Evolutionary conservation across 495 filamentous ascomycete species (phyloP).

Genomic region (Lichenothelia convexa): DNA sequence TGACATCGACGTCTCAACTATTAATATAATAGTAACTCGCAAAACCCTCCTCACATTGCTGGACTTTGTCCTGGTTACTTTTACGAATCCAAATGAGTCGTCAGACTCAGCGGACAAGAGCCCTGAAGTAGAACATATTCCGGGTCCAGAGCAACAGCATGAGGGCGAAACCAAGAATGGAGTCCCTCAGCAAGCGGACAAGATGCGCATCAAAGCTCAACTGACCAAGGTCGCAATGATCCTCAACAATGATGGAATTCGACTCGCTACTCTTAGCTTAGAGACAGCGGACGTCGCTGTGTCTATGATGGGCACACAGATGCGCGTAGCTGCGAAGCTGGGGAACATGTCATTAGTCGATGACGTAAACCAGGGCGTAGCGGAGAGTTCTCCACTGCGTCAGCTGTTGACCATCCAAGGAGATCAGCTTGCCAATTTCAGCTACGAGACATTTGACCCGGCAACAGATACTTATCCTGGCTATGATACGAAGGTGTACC

Average conservation of each 20-base stretch:
- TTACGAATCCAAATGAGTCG: conserved; percentile 52
- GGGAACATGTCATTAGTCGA: conserved; percentile 79
- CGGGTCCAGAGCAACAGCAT: conserved; percentile 8
- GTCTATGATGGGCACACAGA: conserved; percentile 63
- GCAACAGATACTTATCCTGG: conserved; percentile 62
- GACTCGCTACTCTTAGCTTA: conserved; percentile 79
- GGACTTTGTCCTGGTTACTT: conserved; percentile 90
- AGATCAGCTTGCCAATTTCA: conserved; percentile 91
- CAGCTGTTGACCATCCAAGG: conserved; percentile 87
- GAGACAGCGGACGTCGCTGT: conserved; percentile 81
- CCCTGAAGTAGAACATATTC: conserved; percentile 20
- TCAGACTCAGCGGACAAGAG: conserved; percentile 13
- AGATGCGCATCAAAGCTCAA: conserved; percentile 73
- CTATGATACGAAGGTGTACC: conserved; percentile 79
- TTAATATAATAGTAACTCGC: conserved; percentile 85
- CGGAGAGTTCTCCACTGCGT: conserved; percentile 59
- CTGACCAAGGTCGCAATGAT: conserved; percentile 85
- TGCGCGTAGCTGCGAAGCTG: conserved; percentile 71
- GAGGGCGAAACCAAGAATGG: conserved; percentile 18
- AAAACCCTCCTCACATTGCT: conserved; percentile 87
- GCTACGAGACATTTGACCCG: conserved; percentile 85
- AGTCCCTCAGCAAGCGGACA: conserved; percentile 24
- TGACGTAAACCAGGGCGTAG: conserved; percentile 83
- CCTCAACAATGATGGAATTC: conserved; percentile 95
- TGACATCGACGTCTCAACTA: conserved; percentile 80